These are phyloP conservation scores for Salix udensis DNA, from an alignment of 345 rosid genomes.

Conservation along the genomic window DNA sequence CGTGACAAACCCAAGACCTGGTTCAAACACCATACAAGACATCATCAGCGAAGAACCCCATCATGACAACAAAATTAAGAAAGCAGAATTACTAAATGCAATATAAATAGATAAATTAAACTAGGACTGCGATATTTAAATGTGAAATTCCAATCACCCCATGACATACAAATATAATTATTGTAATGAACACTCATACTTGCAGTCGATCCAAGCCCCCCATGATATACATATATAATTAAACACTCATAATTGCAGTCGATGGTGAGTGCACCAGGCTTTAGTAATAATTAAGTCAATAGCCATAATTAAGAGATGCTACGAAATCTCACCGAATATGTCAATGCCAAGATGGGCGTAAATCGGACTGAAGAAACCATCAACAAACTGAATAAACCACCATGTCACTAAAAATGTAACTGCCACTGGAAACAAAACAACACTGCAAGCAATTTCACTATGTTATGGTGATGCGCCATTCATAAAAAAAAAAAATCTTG, in stretches of 20 bases:
- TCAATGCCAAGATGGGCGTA: constrained; percentile 71
- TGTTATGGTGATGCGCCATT: background rate
- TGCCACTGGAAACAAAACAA: constrained; percentile 83
- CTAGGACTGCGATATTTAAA: too few species aligned
- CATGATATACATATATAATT: too few species aligned
- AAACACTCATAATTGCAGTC: too few species aligned
- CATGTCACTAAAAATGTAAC: constrained; percentile 76
- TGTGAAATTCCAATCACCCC: too few species aligned
- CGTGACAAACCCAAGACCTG: constrained; percentile 85
- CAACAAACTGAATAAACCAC: constrained; percentile 85
- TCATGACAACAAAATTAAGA: background rate
- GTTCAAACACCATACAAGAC: constrained; percentile 16
- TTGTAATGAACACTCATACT: too few species aligned
- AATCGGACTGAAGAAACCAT: constrained; percentile 81
- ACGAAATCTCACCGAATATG: constrained; percentile 59
- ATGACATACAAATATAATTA: too few species aligned
- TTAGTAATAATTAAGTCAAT: too few species aligned
- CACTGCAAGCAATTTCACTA: constrained; percentile 46
- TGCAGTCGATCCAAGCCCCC: too few species aligned
- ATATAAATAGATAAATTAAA: too few species aligned
- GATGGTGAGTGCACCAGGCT: too few species aligned
- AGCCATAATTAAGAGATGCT: background rate
- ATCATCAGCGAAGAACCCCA: background rate
- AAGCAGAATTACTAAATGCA: background rate
- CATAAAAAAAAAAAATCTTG: background rate